Conservation (phyloP, 352 stramenopile genomes). For the Phytopythium sindhum region DNA sequence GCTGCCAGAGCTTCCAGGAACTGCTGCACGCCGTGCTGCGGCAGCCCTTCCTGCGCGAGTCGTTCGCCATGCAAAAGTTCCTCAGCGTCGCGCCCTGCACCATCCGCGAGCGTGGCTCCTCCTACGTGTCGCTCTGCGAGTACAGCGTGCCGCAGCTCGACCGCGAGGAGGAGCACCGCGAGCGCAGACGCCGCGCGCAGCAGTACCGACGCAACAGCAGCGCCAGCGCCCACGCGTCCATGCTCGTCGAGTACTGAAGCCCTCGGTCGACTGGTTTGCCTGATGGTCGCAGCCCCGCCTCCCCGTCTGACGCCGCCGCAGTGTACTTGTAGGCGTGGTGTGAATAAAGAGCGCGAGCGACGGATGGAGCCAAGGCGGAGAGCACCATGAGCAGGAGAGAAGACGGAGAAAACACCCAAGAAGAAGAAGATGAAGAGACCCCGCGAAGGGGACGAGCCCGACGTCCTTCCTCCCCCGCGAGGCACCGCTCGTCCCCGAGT, state of each 20-base stretch:
- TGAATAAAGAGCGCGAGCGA: background rate
- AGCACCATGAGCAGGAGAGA: background rate
- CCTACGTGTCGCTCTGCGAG: conserved; percentile 58
- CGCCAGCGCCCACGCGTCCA: conserved; percentile 36
- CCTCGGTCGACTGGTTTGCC: background rate
- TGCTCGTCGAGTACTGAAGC: conserved; percentile 49
- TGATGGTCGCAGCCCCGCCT: no score
- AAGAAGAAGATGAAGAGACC: background rate
- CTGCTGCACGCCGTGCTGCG: conserved; percentile 64
- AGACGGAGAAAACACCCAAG: background rate
- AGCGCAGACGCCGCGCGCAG: conserved; percentile 68
- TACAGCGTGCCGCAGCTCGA: conserved; percentile 73
- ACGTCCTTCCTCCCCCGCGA: no score
- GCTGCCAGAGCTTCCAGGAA: conserved; percentile 70
- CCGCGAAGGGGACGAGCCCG: no score
- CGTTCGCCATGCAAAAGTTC: conserved; percentile 68
- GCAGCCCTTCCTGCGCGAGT: conserved; percentile 58
- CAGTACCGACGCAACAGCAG: conserved; percentile 78
- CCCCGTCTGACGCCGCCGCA: background rate
- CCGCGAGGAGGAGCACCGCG: conserved; percentile 60
- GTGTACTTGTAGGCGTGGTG: conserved; percentile 3
- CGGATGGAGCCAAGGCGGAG: background rate
- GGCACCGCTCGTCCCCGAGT: background rate
- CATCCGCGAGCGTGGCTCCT: conserved; percentile 49
- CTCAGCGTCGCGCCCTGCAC: conserved; percentile 58